Evolutionary conservation across 805 yeast genomes (phyloP).

Genomic region (Candida pseudofarinosa): DNA sequence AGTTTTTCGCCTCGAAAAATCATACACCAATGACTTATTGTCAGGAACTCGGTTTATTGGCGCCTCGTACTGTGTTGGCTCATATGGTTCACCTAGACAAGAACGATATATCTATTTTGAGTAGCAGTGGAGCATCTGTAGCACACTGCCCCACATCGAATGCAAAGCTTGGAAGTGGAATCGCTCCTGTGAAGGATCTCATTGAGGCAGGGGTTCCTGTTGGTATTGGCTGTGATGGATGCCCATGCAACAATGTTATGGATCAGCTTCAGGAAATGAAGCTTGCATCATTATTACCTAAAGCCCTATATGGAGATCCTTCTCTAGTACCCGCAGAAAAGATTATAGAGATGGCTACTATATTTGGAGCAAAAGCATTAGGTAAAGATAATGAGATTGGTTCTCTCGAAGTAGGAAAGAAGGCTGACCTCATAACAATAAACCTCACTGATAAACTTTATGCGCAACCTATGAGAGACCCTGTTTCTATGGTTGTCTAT

Average conservation of each 20-base stretch:
- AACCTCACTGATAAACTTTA: constrained; percentile 14
- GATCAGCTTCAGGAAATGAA: constrained; percentile 30
- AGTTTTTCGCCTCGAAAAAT: constrained; percentile 67
- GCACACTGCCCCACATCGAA: constrained; percentile 94
- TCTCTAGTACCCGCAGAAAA: constrained; percentile 68
- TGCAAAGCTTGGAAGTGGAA: constrained; percentile 87
- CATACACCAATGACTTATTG: constrained; percentile 70
- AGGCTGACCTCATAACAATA: constrained; percentile 15
- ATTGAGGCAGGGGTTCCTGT: constrained; percentile 67
- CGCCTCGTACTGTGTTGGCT: constrained; percentile 71
- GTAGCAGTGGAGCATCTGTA: constrained; percentile 60
- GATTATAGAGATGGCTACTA: constrained; percentile 67
- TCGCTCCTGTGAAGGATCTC: constrained; percentile 67
- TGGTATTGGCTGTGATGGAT: constrained; percentile 54
- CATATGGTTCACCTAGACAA: constrained; percentile 78
- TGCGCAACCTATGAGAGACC: constrained; percentile 19
- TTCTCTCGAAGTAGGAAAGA: constrained; percentile 71
- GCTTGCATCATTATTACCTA: constrained; percentile 25
- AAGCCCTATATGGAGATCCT: constrained; percentile 26
- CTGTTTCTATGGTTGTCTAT: constrained; percentile 18
- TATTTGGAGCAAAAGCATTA: constrained; percentile 83
- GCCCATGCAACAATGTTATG: constrained; percentile 37
- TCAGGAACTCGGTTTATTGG: constrained; percentile 56
- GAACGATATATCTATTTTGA: constrained; percentile 58
- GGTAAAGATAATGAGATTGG: constrained; percentile 59